phyloP scores from a whole-genome alignment of 129 eudicot species.

The Lactuca saligna region DNA sequence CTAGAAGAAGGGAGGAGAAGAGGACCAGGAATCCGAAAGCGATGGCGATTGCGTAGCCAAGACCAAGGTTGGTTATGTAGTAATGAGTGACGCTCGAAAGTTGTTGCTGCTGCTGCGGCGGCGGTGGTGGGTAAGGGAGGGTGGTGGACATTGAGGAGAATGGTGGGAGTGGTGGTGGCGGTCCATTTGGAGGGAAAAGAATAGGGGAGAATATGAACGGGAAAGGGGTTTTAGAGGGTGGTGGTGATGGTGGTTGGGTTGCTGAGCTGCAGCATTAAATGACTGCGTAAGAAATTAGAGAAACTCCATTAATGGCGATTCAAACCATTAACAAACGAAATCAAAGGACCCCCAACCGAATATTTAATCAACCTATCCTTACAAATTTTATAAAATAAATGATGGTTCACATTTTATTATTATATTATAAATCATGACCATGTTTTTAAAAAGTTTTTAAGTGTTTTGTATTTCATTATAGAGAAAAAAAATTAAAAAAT shows the following conservation, averaged over 20 bases:
- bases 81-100: slow-evolving; percentile 31
- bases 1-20: slow-evolving; percentile 64
- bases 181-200: slow-evolving; percentile 51
- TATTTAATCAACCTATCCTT: neutral
- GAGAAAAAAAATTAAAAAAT: too few relatives aligned
- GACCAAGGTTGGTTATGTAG: slow-evolving; percentile 49
- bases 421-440: too few relatives aligned
- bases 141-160: slow-evolving; percentile 50
- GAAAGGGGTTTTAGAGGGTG: slow-evolving; percentile 31
- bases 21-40: slow-evolving; percentile 77
- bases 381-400: too few relatives aligned
- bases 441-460: too few relatives aligned
- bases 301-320: slow-evolving; percentile 38
- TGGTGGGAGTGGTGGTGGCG: slow-evolving; percentile 24
- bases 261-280: slow-evolving; percentile 70
- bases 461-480: too few relatives aligned
- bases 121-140: slow-evolving; percentile 23
- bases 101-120: slow-evolving; percentile 25
- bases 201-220: slow-evolving; percentile 15
- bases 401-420: too few relatives aligned
- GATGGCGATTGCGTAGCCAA: slow-evolving; percentile 76
- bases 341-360: neutral
- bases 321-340: neutral
- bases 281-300: slow-evolving; percentile 44
- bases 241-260: slow-evolving; percentile 38